These are phyloP conservation scores for Gossypium trilobum DNA, from an alignment of 441 rosid genomes.

Conservation along the genomic window DNA sequence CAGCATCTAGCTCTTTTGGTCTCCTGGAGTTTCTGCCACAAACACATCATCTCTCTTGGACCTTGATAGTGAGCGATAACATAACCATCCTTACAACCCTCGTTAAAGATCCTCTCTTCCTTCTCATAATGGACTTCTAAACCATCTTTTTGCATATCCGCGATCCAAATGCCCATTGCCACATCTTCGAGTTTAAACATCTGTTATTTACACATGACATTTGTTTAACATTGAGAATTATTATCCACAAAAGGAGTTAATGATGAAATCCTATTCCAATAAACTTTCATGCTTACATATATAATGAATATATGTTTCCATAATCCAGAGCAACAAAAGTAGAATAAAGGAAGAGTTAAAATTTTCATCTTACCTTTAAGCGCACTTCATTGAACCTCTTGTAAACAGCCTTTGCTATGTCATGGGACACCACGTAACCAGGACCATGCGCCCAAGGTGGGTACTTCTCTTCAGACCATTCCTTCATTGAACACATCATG, in stretches of 20 bases:
- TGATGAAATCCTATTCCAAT: not conserved
- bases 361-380: conserved; percentile 49
- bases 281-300: not conserved
- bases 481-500: conserved; percentile 32
- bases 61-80: conserved; percentile 89
- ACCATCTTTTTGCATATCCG: conserved; percentile 58
- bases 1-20: conserved; percentile 66
- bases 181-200: conserved; percentile 97
- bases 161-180: conserved; percentile 95
- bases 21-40: conserved; percentile 83
- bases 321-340: not conserved
- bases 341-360: not conserved
- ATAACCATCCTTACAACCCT: conserved; percentile 77
- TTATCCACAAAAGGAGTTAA: not conserved
- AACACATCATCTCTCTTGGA: conserved; percentile 79
- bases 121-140: conserved; percentile 52
- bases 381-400: conserved; percentile 44
- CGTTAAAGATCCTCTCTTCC: conserved; percentile 56
- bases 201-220: conserved; percentile 28
- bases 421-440: conserved; percentile 72
- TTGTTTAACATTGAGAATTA: not conserved
- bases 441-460: conserved; percentile 99
- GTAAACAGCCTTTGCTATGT: conserved; percentile 67
- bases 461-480: conserved; percentile 71
- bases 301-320: not conserved